Conservation (phyloP, 1,284 basidiomycete genomes). For the Ceratobasidium sp. region DNA sequence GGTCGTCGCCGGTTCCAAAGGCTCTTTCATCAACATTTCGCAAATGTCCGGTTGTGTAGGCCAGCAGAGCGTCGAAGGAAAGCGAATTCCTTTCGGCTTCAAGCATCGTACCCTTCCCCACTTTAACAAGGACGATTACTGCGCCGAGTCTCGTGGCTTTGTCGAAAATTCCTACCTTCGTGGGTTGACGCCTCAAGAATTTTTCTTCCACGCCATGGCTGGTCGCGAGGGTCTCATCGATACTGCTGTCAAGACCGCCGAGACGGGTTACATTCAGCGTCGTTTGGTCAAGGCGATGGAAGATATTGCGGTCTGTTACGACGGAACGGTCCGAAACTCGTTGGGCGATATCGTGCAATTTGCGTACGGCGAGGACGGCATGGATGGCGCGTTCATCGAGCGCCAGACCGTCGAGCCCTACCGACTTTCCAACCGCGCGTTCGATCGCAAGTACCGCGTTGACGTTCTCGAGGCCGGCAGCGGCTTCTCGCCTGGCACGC, state of each 20-base stretch:
- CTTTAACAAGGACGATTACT: constrained; percentile 99
- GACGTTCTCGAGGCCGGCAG: constrained; percentile 70
- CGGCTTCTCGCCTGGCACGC: constrained; percentile 78
- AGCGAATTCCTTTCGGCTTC: constrained; percentile 98
- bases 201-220: constrained; percentile 99
- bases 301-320: constrained; percentile 97
- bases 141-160: constrained; percentile 97
- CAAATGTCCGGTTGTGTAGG: constrained; percentile 99
- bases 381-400: constrained; percentile 98
- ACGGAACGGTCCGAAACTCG: constrained; percentile 97
- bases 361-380: constrained; percentile 97
- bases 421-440: constrained; percentile 80
- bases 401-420: constrained; percentile 92
- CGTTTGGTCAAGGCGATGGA: constrained; percentile 98
- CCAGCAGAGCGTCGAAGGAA: constrained; percentile 97
- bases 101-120: constrained; percentile 95
- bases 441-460: constrained; percentile 90
- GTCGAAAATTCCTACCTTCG: constrained; percentile 99
- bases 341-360: constrained; percentile 96
- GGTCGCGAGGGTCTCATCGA: constrained; percentile 99
- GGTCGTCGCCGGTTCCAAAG: constrained; percentile 99
- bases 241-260: constrained; percentile 99
- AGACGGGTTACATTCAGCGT: constrained; percentile 99
- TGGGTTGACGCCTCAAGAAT: constrained; percentile 96
- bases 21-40: constrained; percentile 99